Evolutionary conservation across 106 monocot species (phyloP), one percentile per base, ranked within the genome.

Genomic region (Acorus gramineus): DNA sequence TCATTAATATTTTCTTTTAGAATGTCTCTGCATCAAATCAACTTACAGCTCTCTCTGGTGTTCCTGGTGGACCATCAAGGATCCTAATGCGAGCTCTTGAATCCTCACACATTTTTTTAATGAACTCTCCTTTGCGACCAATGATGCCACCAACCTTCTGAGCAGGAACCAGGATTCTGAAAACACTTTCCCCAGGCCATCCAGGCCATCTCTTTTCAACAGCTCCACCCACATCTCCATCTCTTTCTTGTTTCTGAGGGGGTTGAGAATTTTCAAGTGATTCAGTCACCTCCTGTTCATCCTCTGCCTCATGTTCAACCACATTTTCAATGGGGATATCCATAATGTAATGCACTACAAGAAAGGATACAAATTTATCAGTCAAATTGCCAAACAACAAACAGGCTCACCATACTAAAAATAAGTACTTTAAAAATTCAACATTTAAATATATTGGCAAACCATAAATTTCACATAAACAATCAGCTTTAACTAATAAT

Each of bases 141-240:
- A 94, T 94, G 43, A 94, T 74, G 56, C 78, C 80, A 49, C 93
- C 93, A 11, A 94, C 89, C 60, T 89, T 94, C 46, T 84, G 84
- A 6, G 75, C 59, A 64, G 93, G 93, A 66, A 94, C 83, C 14
- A 94, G 59, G 59, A 94, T 84, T 12, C 93, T 78, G 49, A 94
- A 94, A 52, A 89, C 86, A 69, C 69, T 94, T 56, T 94, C 84
- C 57, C 93, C 93, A 53, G 93, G 93, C 93, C 93, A 94, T 51
- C 93, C 93, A 59, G 86, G 83, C 93, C 93, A 94, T 50, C 66
- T 94, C 65, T 84, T 86, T 61, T 94, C 86, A 67, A 59, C 68
- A 62, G 46, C 54, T 8, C 42, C 64, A 47, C n/a, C 71, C 42
- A 62, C 45, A 63, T 73, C 45, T 47, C 69, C 56, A 55, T 54